phyloP scores from a whole-genome alignment of 306 rosid species.

The Medicago truncatula region MtrunA17r5.0-ANR NC_053042.1:19538001-19538500 shows the following conservation, averaged over 20 bases:
- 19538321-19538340: constrained; percentile 93
- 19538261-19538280: constrained; percentile 96
- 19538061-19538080: not conserved
- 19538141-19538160: constrained; percentile 25
- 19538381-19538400: constrained; percentile 98
- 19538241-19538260: constrained; percentile 34
- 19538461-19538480: constrained; percentile 31
- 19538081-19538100: not conserved
- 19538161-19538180: constrained; percentile 17
- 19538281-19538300: constrained; percentile 76
- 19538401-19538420: constrained; percentile 88
- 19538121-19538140: constrained; percentile 8
- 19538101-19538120: not conserved
- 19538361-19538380: constrained; percentile 95
- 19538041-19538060: not conserved
- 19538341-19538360: constrained; percentile 92
- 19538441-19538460: constrained; percentile 30
- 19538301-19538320: constrained; percentile 98
- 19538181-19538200: constrained; percentile 4
- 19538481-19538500: constrained; percentile 18
- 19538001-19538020: constrained; percentile 5
- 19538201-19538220: constrained; percentile 27
- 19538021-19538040: not conserved
- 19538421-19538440: constrained; percentile 21
- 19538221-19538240: constrained; percentile 31